These are phyloP conservation scores for Aaosphaeria pasadenensis DNA, from an alignment of 2,329 filamentous ascomycete species.

Conservation along the genomic window DNA sequence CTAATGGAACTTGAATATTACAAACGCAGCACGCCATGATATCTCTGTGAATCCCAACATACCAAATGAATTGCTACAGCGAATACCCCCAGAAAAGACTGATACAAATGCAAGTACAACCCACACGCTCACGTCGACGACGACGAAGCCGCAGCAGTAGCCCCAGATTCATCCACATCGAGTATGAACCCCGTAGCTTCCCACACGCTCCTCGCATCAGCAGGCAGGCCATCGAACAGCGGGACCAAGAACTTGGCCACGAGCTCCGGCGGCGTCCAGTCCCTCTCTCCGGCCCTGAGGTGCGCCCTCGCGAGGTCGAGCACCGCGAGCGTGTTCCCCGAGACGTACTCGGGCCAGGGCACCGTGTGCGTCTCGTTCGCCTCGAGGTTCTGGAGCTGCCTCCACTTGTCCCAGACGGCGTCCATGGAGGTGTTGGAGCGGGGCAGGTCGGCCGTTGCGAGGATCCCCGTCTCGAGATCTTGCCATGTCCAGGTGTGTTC, in stretches of 20 bases:
- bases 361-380: background rate
- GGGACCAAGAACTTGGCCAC: slow-evolving; percentile 1
- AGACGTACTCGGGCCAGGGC: slow-evolving; percentile 4
- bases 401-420: slow-evolving; percentile 1
- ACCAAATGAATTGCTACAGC: no score
- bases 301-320: slow-evolving; percentile 7
- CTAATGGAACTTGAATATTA: no score
- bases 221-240: slow-evolving; percentile 3
- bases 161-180: background rate
- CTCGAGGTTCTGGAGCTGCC: background rate
- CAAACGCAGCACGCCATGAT: no score
- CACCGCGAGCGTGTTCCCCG: slow-evolving; percentile 2
- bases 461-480: slow-evolving; percentile 1
- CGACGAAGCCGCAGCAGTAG: no score
- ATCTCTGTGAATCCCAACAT: no score
- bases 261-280: slow-evolving; percentile 7
- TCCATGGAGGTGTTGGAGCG: slow-evolving; percentile 1
- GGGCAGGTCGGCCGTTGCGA: slow-evolving; percentile 2
- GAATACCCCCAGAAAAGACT: no score
- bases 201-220: slow-evolving; percentile 4
- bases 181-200: slow-evolving; percentile 2
- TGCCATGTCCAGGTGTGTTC: slow-evolving; percentile 4
- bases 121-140: no score
- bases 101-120: no score
- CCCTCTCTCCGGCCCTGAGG: slow-evolving; percentile 4